Evolutionary conservation across 305 asterid genomes (phyloP), one percentile per base, ranked within the genome.

Genomic region (Fraxinus nigra): DNA sequence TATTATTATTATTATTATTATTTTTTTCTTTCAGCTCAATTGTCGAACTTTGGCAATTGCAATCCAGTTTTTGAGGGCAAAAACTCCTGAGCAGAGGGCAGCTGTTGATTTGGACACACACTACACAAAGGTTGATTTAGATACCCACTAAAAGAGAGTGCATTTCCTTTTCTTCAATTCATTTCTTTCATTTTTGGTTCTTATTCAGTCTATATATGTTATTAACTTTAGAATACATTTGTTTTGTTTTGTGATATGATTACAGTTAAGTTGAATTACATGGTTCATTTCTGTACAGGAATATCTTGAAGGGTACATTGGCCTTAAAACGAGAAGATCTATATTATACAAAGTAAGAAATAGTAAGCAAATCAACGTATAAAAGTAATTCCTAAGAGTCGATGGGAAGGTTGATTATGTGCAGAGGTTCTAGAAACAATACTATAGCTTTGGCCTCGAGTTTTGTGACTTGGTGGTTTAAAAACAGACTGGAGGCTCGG

Each of bases 31-130:
- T 89, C 98, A 96, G 99, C 83, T 96, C 5, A 95, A 94, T 80
- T 90, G 95, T 24, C 80, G 78, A 88, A 92, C 94, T 65, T 85
- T 94, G 79, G 93, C 98, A 0, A 91, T 96, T 84, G 98, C 95
- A 11, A 72, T 96, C 85, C 97, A 98, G 56, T 94, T 96, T 89
- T 51, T 96, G 83, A 94, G 76, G 90, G 99, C 99, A 34, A 96
- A 91, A 84, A 96, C 99, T 70, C 97, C 98, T 65, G 97, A 96
- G 84, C 97, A 96, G 88, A 96, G 99, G 89, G 98, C 99, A 46
- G 98, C 99, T 75, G 99, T 96, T 83, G 99, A 96, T 92, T 86
- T 96, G 85, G 99, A 96, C 84, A 94, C 99, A 18, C 99, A 96
- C 84, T 96, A 93, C 86, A 91, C 99, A 24, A 30, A 30, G 75